Conservation (phyloP, 1,284 basidiomycete genomes). For the Sphaerobolus stellatus region DNA sequence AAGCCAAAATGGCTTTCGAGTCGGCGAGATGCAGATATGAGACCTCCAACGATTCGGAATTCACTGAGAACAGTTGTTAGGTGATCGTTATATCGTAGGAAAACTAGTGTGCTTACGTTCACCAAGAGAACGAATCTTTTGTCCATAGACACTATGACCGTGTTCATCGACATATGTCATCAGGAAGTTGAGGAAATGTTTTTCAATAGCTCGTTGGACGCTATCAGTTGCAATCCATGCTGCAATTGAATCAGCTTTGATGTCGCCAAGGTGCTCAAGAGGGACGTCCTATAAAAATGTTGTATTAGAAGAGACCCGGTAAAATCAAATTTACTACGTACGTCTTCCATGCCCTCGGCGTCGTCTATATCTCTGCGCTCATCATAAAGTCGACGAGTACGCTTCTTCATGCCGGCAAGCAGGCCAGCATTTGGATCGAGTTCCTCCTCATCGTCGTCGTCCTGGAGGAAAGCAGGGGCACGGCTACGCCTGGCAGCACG, state of each 20-base stretch:
- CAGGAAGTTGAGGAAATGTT: constrained; percentile 93
- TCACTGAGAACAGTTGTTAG: constrained; percentile 53
- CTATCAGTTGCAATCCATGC: constrained; percentile 96
- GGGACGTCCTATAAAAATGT: constrained; percentile 75
- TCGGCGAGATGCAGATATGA: constrained; percentile 91
- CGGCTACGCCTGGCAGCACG: constrained; percentile 75
- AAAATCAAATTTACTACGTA: constrained; percentile 35
- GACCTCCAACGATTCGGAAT: constrained; percentile 96
- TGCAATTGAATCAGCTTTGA: constrained; percentile 95
- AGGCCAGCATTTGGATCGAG: constrained; percentile 58
- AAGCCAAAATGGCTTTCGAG: constrained; percentile 93
- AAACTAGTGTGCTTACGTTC: constrained; percentile 68
- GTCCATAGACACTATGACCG: constrained; percentile 91
- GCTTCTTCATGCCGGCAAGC: constrained; percentile 68
- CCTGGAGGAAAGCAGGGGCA: constrained; percentile 83
- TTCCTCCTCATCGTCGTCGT: constrained; percentile 50
- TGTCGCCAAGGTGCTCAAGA: constrained; percentile 93
- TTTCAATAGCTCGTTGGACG: constrained; percentile 86
- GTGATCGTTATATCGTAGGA: neutral
- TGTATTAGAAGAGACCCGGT: constrained; percentile 11
- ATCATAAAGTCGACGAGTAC: constrained; percentile 84
- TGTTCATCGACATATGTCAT: constrained; percentile 94
- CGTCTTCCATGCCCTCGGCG: constrained; percentile 80
- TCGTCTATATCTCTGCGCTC: constrained; percentile 85
- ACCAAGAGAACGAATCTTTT: constrained; percentile 89